Percentiles rank a stretch among this genome's conserved stretches.
Evolutionary conservation across 108 stramenopile species (phyloP).

Genomic region (Nitzschia sp.): DNA sequence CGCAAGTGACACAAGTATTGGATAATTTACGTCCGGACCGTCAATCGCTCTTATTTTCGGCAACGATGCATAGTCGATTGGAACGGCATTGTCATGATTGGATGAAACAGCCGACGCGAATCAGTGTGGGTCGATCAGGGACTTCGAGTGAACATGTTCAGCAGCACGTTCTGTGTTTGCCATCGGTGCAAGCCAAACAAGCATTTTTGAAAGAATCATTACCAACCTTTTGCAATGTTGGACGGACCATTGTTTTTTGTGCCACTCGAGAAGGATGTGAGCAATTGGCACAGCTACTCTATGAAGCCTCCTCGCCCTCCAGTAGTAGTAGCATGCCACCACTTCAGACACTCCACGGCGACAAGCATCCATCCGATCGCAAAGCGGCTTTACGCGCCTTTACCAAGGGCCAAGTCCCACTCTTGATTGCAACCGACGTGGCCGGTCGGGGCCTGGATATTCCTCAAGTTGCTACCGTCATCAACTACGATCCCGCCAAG

Average conservation of each 20-base stretch:
- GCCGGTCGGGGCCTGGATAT: slow-evolving; percentile 98
- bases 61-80: slow-evolving; percentile 68
- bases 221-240: slow-evolving; percentile 59
- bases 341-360: slow-evolving; percentile 95
- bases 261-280: slow-evolving; percentile 78
- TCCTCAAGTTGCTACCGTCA: slow-evolving; percentile 86
- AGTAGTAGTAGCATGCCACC: not conserved
- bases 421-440: slow-evolving; percentile 98
- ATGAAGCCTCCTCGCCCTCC: not conserved
- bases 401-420: slow-evolving; percentile 66
- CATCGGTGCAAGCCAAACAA: slow-evolving; percentile 52
- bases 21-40: slow-evolving; percentile 77
- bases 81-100: slow-evolving; percentile 64
- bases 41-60: slow-evolving; percentile 75
- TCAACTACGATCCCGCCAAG: slow-evolving; percentile 93
- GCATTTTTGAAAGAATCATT: slow-evolving; percentile 74
- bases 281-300: slow-evolving; percentile 44
- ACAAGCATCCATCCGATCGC: slow-evolving; percentile 92
- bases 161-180: slow-evolving; percentile 82
- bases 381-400: slow-evolving; percentile 90
- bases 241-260: slow-evolving; percentile 81
- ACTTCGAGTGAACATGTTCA: slow-evolving; percentile 68
- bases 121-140: slow-evolving; percentile 77
- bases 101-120: slow-evolving; percentile 61
- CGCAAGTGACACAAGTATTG: slow-evolving; percentile 82